These are phyloP conservation scores for Exutisphaerella laricina DNA, from an alignment of 2,329 filamentous ascomycete genomes.

Conservation along the genomic window DNA sequence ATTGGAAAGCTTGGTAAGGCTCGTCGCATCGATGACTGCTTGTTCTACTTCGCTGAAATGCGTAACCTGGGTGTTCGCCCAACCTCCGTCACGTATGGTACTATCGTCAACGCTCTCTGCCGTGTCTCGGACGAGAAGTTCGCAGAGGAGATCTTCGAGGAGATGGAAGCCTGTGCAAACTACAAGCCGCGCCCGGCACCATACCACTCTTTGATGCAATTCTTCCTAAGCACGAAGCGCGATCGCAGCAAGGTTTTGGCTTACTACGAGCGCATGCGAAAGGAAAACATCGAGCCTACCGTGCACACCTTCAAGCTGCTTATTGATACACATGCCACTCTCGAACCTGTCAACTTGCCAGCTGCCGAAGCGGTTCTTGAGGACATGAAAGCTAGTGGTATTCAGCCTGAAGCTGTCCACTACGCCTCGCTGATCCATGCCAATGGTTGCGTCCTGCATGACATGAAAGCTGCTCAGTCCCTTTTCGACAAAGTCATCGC, in stretches of 20 bases:
- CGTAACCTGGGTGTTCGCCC: conserved; percentile 85
- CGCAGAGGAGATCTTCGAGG: conserved; percentile 94
- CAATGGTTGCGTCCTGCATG: conserved; percentile 87
- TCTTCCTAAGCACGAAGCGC: conserved; percentile 95
- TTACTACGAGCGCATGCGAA: conserved; percentile 93
- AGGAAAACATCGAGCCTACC: conserved; percentile 79
- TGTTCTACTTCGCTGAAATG: conserved; percentile 99
- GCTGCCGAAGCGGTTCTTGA: conserved; percentile 80
- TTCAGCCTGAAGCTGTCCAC: conserved; percentile 83
- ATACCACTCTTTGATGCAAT: conserved; percentile 99
- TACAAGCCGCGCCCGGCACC: conserved; percentile 97
- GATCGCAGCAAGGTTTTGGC: conserved; percentile 88
- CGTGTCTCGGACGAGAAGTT: conserved; percentile 97
- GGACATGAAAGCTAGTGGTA: conserved; percentile 67
- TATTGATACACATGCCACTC: conserved; percentile 88
- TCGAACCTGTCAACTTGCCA: conserved; percentile 84
- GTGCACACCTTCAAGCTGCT: conserved; percentile 97
- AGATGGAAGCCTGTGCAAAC: conserved; percentile 98
- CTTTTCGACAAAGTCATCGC: conserved; percentile 77
- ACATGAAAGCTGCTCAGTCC: conserved; percentile 74
- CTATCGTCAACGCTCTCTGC: conserved; percentile 95
- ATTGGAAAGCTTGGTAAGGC: conserved; percentile 99
- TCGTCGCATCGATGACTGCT: conserved; percentile 92
- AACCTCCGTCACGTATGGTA: conserved; percentile 96
- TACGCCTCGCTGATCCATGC: conserved; percentile 95